A percentile compares a stretch with the other conserved stretches of the same genome.
Conservation (phyloP, 495 filamentous ascomycete genomes). For the Cercophora samala region DNA sequence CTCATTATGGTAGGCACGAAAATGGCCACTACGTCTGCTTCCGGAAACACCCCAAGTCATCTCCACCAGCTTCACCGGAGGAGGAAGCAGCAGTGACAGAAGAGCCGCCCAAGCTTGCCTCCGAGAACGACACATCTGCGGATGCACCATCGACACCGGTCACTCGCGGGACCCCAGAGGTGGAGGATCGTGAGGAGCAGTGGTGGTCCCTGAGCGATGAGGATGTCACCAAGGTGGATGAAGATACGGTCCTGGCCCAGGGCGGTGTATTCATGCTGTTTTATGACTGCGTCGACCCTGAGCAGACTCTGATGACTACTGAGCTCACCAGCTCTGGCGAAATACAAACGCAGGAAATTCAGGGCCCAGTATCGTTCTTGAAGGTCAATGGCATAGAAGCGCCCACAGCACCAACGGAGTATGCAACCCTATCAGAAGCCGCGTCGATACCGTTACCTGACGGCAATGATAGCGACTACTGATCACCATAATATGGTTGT, state of each 20-base stretch:
- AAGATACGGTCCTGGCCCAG: constrained; percentile 69
- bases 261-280: constrained; percentile 96
- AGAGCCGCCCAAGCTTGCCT: background rate
- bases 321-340: background rate
- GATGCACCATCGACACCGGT: background rate
- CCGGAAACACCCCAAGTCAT: constrained; percentile 55
- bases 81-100: background rate
- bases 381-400: background rate
- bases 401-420: background rate
- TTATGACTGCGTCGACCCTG: constrained; percentile 68
- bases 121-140: background rate
- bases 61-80: background rate
- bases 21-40: constrained; percentile 97
- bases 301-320: constrained; percentile 25
- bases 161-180: constrained; percentile 13
- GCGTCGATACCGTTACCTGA: background rate
- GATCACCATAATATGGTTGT: background rate
- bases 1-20: constrained; percentile 86
- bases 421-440: background rate
- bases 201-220: constrained; percentile 92
- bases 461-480: background rate
- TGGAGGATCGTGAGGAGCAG: constrained; percentile 20
- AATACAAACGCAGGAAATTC: background rate
- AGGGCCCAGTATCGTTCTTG: background rate
- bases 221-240: constrained; percentile 68